A percentile compares a stretch with the other conserved stretches of the same genome.
Evolutionary conservation across 306 rosid genomes (phyloP).

Genomic region (Lathyrus oleraceus): DNA sequence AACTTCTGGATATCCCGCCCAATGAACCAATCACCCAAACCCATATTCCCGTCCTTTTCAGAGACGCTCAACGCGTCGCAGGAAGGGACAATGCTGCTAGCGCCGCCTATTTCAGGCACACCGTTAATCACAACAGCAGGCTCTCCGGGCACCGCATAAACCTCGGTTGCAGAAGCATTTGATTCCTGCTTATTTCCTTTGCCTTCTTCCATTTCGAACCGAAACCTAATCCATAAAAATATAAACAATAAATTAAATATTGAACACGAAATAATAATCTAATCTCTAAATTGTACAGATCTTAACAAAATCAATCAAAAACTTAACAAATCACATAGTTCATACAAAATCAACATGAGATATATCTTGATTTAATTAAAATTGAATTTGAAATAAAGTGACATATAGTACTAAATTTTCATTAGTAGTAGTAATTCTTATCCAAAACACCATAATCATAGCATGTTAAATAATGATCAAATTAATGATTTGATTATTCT

Average conservation of each 20-base stretch:
- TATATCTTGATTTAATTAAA: neutral
- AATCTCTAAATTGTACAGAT: neutral
- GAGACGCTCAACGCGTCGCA: slow-evolving; percentile 26
- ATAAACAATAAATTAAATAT: slow-evolving; percentile 2
- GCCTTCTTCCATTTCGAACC: slow-evolving; percentile 46
- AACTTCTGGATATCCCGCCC: slow-evolving; percentile 77
- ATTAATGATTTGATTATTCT: too few relatives aligned
- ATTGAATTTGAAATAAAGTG: neutral
- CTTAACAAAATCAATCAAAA: neutral
- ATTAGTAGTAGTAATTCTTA: neutral
- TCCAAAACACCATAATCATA: neutral
- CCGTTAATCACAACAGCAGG: slow-evolving; percentile 81
- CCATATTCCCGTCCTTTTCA: slow-evolving; percentile 26
- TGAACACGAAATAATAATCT: neutral
- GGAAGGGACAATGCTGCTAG: slow-evolving; percentile 18
- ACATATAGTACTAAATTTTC: neutral
- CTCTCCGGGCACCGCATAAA: slow-evolving; percentile 72
- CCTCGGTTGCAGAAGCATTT: slow-evolving; percentile 40
- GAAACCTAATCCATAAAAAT: slow-evolving; percentile 23
- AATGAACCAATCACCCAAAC: slow-evolving; percentile 77
- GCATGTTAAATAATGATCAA: neutral
- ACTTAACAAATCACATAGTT: neutral
- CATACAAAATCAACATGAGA: neutral
- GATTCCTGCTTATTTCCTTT: slow-evolving; percentile 39
- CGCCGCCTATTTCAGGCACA: slow-evolving; percentile 50